Base-by-base conservation (phyloP, 257 asterid species). In the Verbascum thapsus region DNA sequence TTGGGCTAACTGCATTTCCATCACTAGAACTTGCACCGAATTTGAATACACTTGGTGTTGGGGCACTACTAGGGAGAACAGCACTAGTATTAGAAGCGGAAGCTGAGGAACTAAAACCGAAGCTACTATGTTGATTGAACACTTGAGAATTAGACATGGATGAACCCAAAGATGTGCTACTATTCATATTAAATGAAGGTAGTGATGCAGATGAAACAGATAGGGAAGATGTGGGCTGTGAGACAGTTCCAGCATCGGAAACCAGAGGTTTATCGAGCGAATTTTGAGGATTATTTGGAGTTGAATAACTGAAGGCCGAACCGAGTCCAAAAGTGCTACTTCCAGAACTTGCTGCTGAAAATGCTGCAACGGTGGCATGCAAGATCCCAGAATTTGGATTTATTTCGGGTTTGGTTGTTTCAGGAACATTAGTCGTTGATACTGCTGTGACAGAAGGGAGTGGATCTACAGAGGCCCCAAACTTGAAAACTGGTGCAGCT, bases 81-180 rank as follows among this genome's bases (percentile, higher is more conserved):
- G 81, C 40, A 59, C 22, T 72, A 71, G 80, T 22, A 40, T 64
- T 81, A 10, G 83, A 73, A 20, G 85, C 51, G 71, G 86, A 64
- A 63, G 72, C 74, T 1, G 82, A 53, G 57, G 82, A 67, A 72
- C 74, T 58, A 51, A 60, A 68, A 60, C 79, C 79, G 32, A 77
- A 77, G 58, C 51, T 41, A 16, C 30, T 10, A 13, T 32, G 70
- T 23, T 72, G 41, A 68, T 30, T 54, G 45, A 50, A 50, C 18
- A 16, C 55, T 62, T 37, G 78, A 47, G 81, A 57, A 37, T 63
- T 66, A 58, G 79, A 48, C 8, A 50, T 32, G 50, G 78, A 60
- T 47, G 79, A 76, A 40, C 79, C 67, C 34, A 74, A 58, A 65
- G 78, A 60, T 15, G 65, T 35, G 45, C 57, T 73, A 9, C 53